phyloP scores from a whole-genome alignment of 73 alveolate species.

The Paramecium sonneborni region DNA sequence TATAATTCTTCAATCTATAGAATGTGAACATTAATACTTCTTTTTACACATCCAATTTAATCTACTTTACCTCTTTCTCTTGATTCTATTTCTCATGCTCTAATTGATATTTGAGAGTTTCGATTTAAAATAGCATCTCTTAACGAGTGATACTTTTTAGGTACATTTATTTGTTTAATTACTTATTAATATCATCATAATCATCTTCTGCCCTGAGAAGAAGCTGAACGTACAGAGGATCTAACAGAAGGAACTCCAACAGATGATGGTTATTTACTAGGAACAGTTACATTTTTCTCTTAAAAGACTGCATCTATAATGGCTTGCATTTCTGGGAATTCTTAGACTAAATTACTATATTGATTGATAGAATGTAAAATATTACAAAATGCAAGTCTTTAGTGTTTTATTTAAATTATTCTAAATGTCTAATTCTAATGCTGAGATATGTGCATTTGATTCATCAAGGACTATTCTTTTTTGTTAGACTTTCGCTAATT shows the following conservation, averaged over 20 bases:
- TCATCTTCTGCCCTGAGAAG: slow-evolving; percentile 48
- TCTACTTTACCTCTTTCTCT: not conserved
- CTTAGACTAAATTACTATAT: slow-evolving; percentile 41
- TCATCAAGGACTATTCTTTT: slow-evolving; percentile 30
- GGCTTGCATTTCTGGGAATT: slow-evolving; percentile 51
- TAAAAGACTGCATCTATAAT: slow-evolving; percentile 36
- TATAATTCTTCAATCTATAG: not conserved
- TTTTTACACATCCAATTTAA: not conserved
- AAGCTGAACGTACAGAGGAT: slow-evolving; percentile 30
- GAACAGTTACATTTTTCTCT: slow-evolving; percentile 14
- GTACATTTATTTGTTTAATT: not conserved
- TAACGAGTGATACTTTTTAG: not conserved
- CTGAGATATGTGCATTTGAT: slow-evolving; percentile 51
- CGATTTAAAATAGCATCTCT: not conserved
- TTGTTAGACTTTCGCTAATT: slow-evolving; percentile 4
- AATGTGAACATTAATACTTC: not conserved
- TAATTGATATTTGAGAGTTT: not conserved
- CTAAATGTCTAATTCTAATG: slow-evolving; percentile 45
- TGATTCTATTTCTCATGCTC: not conserved
- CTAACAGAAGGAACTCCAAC: slow-evolving; percentile 39
- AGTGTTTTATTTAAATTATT: slow-evolving; percentile 49
- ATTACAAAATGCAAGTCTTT: slow-evolving; percentile 50
- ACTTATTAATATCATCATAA: not conserved
- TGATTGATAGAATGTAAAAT: not conserved
- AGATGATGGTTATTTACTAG: slow-evolving; percentile 35